phyloP scores from a whole-genome alignment of 768 basidiomycete genomes.

The Clitopilus hobsonii region DNA sequence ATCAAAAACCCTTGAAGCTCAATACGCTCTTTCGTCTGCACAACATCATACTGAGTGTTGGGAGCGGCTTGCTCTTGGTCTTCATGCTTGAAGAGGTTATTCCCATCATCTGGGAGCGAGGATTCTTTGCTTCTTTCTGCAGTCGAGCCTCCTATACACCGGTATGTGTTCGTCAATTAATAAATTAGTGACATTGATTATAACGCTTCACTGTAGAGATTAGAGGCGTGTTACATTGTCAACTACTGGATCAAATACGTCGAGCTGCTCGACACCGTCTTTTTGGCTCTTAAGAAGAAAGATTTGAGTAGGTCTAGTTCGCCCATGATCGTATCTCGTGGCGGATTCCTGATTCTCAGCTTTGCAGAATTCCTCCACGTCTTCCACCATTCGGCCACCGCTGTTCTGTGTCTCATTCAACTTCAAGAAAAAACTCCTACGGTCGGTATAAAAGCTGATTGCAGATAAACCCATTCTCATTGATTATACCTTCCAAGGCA shows the following conservation, averaged over 20 bases:
- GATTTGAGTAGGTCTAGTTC: conserved; percentile 69
- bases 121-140: conserved; percentile 78
- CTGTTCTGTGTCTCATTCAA: conserved; percentile 90
- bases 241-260: conserved; percentile 99
- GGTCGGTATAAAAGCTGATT: conserved; percentile 45
- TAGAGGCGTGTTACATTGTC: conserved; percentile 97
- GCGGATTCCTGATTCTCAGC: not conserved
- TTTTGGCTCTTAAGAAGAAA: conserved; percentile 98
- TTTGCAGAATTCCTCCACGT: conserved; percentile 92
- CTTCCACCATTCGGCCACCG: conserved; percentile 99
- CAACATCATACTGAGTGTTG: conserved; percentile 82
- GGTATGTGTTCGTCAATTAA: conserved; percentile 35
- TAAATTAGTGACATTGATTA: not conserved
- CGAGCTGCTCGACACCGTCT: conserved; percentile 94
- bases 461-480: not conserved
- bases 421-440: conserved; percentile 92
- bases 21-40: conserved; percentile 84
- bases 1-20: conserved; percentile 66
- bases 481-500: conserved; percentile 48
- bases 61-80: conserved; percentile 76
- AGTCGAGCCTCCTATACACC: conserved; percentile 75
- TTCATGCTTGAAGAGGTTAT: conserved; percentile 90
- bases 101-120: conserved; percentile 70
- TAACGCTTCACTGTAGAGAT: conserved; percentile 42
- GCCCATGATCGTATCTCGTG: not conserved